phyloP scores from a whole-genome alignment of 2,329 filamentous ascomycete species.

The Fusarium redolens region DNA sequence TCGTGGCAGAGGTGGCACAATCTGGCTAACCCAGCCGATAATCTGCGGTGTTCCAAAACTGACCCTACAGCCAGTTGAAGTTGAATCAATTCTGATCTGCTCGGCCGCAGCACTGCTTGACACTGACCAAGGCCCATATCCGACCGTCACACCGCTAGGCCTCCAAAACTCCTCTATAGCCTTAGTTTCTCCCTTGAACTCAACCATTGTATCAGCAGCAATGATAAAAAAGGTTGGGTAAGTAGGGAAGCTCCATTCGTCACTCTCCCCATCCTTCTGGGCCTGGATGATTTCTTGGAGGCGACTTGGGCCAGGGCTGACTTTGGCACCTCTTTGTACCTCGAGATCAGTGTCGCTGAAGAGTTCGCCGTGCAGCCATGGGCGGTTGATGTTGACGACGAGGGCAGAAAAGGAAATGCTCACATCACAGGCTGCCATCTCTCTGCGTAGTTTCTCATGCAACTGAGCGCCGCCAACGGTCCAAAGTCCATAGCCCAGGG shows the following conservation, averaged over 20 bases:
- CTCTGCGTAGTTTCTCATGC: rapidly evolving
- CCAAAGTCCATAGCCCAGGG: neutral
- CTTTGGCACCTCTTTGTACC: rapidly evolving
- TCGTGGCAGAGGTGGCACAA: neutral
- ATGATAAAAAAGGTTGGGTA: neutral
- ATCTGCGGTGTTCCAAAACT: neutral
- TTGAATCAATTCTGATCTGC: neutral
- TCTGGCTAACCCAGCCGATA: neutral
- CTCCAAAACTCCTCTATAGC: neutral
- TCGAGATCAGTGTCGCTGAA: neutral
- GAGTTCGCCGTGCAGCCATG: neutral
- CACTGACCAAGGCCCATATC: neutral
- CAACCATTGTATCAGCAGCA: neutral
- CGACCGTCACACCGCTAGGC: neutral
- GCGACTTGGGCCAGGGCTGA: neutral
- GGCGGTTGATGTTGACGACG: neutral
- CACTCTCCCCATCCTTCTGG: rapidly evolving
- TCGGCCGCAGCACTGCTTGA: neutral
- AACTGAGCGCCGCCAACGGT: rapidly evolving
- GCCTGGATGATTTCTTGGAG: neutral
- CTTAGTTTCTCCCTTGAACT: neutral
- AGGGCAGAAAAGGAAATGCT: neutral
- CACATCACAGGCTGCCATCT: neutral
- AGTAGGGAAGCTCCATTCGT: neutral
- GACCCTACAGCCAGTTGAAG: neutral